Evolutionary conservation across 2,329 filamentous ascomycete species (phyloP), one percentile per base, ranked within the genome.

Genomic region (Diaporthe capsici): DNA sequence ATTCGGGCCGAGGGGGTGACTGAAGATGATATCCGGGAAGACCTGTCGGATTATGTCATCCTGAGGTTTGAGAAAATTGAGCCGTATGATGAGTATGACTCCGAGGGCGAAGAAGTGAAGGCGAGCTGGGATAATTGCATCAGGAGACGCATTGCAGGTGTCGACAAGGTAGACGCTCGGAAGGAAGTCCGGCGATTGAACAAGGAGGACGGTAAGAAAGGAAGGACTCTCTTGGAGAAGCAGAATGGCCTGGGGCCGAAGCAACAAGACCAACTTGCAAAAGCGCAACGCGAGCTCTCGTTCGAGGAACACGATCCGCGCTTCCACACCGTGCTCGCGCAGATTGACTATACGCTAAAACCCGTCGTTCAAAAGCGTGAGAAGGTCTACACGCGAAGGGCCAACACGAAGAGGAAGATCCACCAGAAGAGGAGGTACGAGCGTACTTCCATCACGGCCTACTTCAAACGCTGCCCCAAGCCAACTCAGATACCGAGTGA

Each of bases 241-340:
- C 57, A 71, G 4, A 72, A 65, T 28, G 77, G 77, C 0, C 81
- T 89, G 37, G 81, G 79, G 4, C 75, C 81, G 0, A 77, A 79
- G 2, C 82, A 88, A 31, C 85, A 86, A 75, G 80, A 80, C 3
- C 88, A 89, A 73, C 78, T 90, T 12, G 85, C 88, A 72, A 76
- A 70, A 15, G 83, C 84, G 0, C 82, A 84, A 49, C 79, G 83
- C 9, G 78, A 82, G 1, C 81, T 89, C 13, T 79, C 82, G 22
- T 49, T 72, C 2, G 51, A 53, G 6, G 86, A 89, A 22, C 72
- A 55, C 3, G 86, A 89, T 51, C 72, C 58, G 2, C 83, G 84
- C 8, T 89, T 82, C 74, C 79, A 83, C 37, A 86, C 85, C 76
- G 81, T 82, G 22, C 80, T 90, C 6, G 85, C 81, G 20, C 88